phyloP scores from a whole-genome alignment of 768 basidiomycete genomes.

The Agrocybe pediades region DNA sequence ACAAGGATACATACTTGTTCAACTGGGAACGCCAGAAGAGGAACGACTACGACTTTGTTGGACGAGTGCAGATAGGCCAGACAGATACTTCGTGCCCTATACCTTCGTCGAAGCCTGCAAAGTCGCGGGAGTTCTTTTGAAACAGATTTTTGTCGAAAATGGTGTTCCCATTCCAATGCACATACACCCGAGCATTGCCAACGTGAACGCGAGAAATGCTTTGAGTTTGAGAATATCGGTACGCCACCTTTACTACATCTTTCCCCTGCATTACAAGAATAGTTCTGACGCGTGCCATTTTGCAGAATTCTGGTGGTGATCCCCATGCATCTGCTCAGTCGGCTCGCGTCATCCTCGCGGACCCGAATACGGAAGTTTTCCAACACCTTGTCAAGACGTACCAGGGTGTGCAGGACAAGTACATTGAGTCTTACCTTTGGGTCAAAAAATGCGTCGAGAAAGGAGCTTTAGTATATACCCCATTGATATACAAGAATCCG shows the following conservation, averaged over 20 bases:
- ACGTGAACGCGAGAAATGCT: conserved; percentile 68
- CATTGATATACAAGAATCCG: conserved; percentile 81
- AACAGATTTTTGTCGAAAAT: conserved; percentile 74
- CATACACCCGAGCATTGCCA: conserved; percentile 80
- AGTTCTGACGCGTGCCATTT: not conserved
- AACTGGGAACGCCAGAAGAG: conserved; percentile 69
- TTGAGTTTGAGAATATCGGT: conserved; percentile 76
- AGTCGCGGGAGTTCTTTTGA: conserved; percentile 69
- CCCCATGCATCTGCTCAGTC: conserved; percentile 69
- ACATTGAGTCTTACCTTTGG: conserved; percentile 82
- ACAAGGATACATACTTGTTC: conserved; percentile 72
- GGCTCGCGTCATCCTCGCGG: conserved; percentile 77
- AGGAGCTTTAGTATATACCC: conserved; percentile 65
- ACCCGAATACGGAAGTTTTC: conserved; percentile 78
- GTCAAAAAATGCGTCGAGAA: conserved; percentile 82
- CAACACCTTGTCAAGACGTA: conserved; percentile 72
- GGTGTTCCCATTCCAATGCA: conserved; percentile 72
- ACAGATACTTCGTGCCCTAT: conserved; percentile 77
- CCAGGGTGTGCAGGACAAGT: conserved; percentile 70
- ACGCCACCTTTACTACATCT: conserved; percentile 6
- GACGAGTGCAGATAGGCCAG: conserved; percentile 68
- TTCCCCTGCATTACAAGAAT: too few species aligned
- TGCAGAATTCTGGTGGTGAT: conserved; percentile 80
- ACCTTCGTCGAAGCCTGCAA: conserved; percentile 87
- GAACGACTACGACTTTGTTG: conserved; percentile 78